These are phyloP conservation scores for Pleurostoma richardsiae DNA, from an alignment of 2,329 filamentous ascomycete genomes.

Conservation along the genomic window DNA sequence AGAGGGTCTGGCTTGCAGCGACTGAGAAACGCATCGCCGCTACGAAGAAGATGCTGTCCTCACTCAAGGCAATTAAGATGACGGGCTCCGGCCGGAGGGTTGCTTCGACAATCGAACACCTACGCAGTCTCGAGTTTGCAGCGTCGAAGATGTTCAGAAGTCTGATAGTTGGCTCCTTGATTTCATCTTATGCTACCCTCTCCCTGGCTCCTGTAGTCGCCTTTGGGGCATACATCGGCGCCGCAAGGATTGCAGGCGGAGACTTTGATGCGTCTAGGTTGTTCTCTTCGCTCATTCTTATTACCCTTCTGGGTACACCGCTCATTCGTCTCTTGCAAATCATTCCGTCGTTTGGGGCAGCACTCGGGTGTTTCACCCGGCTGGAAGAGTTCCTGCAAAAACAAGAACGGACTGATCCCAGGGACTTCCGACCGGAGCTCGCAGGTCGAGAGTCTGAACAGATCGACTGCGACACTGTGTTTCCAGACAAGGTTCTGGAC, in stretches of 20 bases:
- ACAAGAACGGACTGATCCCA: slow-evolving; percentile 7
- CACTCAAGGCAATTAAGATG: slow-evolving; percentile 13
- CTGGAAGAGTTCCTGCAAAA: slow-evolving; percentile 11
- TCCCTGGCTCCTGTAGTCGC: slow-evolving; percentile 10
- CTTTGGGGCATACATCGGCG: slow-evolving; percentile 11
- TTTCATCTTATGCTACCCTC: slow-evolving; percentile 6
- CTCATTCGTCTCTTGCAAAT: slow-evolving; percentile 9
- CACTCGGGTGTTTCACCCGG: slow-evolving; percentile 10
- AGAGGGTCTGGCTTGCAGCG: slow-evolving; percentile 10
- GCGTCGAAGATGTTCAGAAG: background rate
- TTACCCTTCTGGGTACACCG: slow-evolving; percentile 10
- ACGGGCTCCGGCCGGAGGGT: background rate
- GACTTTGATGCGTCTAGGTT: slow-evolving; percentile 8
- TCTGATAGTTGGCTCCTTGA: slow-evolving; percentile 1
- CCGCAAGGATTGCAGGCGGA: slow-evolving; percentile 3
- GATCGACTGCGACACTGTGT: too few species aligned
- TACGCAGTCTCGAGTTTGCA: background rate
- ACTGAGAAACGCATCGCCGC: slow-evolving; percentile 8
- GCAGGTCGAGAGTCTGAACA: too few species aligned
- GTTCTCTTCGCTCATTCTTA: slow-evolving; percentile 13
- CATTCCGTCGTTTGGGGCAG: slow-evolving; percentile 9
- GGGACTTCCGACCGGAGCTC: slow-evolving; percentile 4
- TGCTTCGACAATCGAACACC: background rate
- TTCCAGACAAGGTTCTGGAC: too few species aligned
- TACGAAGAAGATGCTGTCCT: slow-evolving; percentile 13